phyloP scores from a whole-genome alignment of 1,139 yeast genomes.

The Kurtzmaniella quercitrusa region DNA sequence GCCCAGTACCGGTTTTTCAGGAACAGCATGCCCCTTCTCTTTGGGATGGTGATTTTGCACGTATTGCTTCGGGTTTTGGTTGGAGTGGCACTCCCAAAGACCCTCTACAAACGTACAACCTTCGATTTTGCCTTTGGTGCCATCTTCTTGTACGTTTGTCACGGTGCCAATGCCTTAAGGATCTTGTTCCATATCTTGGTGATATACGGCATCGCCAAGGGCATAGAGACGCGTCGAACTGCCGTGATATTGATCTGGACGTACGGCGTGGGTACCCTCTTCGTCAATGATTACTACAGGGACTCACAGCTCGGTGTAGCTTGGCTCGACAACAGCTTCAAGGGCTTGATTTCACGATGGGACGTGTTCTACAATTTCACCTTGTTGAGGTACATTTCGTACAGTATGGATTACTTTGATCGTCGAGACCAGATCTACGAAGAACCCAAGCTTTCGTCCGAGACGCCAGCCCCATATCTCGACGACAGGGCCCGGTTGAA shows the following conservation, averaged over 20 bases:
- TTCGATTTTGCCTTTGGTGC: slow-evolving; percentile 76
- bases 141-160: slow-evolving; percentile 65
- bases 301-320: slow-evolving; percentile 49
- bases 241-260: slow-evolving; percentile 56
- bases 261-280: slow-evolving; percentile 71
- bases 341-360: slow-evolving; percentile 86
- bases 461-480: slow-evolving; percentile 12
- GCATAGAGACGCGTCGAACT: slow-evolving; percentile 22
- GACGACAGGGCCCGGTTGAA: slow-evolving; percentile 67
- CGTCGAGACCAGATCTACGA: slow-evolving; percentile 19
- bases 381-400: slow-evolving; percentile 77
- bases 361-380: slow-evolving; percentile 94
- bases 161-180: slow-evolving; percentile 70
- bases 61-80: slow-evolving; percentile 39
- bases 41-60: slow-evolving; percentile 54
- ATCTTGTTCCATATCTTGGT: slow-evolving; percentile 54
- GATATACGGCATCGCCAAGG: slow-evolving; percentile 51
- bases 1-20: slow-evolving; percentile 85
- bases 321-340: slow-evolving; percentile 52
- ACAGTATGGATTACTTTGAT: slow-evolving; percentile 70
- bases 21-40: slow-evolving; percentile 64
- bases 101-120: slow-evolving; percentile 29
- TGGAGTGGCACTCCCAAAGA: slow-evolving; percentile 8
- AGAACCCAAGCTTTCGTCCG: slow-evolving; percentile 11
- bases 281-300: slow-evolving; percentile 68